These are phyloP conservation scores for Saccharomyces hybrid DNA, from an alignment of 1,139 yeast genomes.

Conservation along the genomic window DNA sequence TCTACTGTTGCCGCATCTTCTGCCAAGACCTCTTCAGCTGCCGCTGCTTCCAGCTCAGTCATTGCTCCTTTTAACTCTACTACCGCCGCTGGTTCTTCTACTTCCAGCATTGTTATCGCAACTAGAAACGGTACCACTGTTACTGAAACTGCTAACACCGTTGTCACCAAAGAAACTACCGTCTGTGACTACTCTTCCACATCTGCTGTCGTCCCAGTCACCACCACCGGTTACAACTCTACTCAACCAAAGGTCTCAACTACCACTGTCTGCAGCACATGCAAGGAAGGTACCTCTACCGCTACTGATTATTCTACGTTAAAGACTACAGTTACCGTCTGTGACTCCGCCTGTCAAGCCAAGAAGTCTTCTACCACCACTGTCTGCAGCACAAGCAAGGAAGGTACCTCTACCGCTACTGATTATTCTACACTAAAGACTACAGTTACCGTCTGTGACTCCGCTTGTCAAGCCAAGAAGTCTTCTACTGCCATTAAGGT, in stretches of 20 bases:
- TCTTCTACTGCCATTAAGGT: neutral
- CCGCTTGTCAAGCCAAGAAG: constrained; percentile 1
- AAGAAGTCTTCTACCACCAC: neutral
- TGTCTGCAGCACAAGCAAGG: neutral
- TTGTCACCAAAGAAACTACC: neutral
- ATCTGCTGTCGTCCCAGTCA: neutral
- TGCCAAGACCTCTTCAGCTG: neutral
- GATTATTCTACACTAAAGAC: neutral
- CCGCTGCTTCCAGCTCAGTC: neutral
- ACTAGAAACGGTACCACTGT: neutral
- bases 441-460: constrained; percentile 1
- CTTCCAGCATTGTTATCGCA: constrained; percentile 3
- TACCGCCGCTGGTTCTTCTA: neutral
- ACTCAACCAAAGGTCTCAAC: neutral
- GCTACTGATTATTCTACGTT: neutral
- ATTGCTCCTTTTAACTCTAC: constrained; percentile 1
- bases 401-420: neutral
- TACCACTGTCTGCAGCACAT: neutral
- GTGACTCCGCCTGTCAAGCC: constrained; percentile 1
- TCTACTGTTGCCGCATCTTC: constrained; percentile 15
- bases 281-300: neutral
- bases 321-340: constrained; percentile 1
- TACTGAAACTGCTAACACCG: neutral
- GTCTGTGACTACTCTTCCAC: neutral
- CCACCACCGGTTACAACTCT: neutral